These are phyloP conservation scores for Tetrapisispora nanseiensis DNA, from an alignment of 805 yeast genomes.

Conservation along the genomic window DNA sequence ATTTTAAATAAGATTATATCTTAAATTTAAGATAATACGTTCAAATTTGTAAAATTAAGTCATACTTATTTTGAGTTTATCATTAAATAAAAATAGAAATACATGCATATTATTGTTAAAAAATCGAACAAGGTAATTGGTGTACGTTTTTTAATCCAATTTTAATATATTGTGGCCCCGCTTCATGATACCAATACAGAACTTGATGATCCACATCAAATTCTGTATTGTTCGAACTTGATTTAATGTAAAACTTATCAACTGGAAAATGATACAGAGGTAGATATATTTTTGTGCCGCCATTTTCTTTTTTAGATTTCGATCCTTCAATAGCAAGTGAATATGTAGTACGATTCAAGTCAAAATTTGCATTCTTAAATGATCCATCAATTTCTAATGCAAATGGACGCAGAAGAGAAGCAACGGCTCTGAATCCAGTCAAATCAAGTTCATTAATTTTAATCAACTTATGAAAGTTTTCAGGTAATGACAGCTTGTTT, in stretches of 20 bases:
- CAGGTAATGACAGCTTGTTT: too few species aligned
- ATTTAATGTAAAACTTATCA: slow-evolving; percentile 38
- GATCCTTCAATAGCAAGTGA: slow-evolving; percentile 36
- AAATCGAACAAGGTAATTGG: background rate
- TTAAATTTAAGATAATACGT: too few species aligned
- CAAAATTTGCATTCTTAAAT: slow-evolving; percentile 47
- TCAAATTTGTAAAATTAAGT: background rate
- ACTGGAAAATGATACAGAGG: slow-evolving; percentile 65
- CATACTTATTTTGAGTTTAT: background rate
- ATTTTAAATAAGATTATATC: background rate
- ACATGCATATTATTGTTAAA: background rate
- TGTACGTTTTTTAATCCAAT: background rate
- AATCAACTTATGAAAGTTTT: background rate
- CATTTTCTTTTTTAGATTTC: slow-evolving; percentile 7
- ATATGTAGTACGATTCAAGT: slow-evolving; percentile 40
- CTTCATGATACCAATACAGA: slow-evolving; percentile 62
- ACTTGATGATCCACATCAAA: slow-evolving; percentile 44
- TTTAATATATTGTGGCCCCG: slow-evolving; percentile 29
- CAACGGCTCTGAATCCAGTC: slow-evolving; percentile 61
- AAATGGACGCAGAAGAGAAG: slow-evolving; percentile 71
- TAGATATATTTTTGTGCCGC: slow-evolving; percentile 38
- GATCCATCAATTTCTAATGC: slow-evolving; percentile 56
- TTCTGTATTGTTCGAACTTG: slow-evolving; percentile 44
- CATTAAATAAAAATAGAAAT: background rate
- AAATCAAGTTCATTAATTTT: slow-evolving; percentile 7